Percentiles rank a stretch among this genome's conserved stretches.
Conservation (phyloP, 805 yeast genomes). For the Yarrowia keelungensis region DNA sequence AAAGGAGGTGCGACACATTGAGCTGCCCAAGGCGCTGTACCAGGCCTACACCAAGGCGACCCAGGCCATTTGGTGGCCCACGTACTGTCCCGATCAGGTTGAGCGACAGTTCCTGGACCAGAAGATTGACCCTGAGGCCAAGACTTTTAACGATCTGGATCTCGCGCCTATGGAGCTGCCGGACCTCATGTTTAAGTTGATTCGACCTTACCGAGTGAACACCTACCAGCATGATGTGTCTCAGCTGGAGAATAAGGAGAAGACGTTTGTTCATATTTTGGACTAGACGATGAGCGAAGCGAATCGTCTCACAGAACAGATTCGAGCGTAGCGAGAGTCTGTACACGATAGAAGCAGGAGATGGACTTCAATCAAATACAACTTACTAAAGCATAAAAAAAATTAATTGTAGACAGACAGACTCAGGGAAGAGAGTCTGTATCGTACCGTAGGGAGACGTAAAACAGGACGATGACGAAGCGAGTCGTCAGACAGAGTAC, state of each 20-base stretch:
- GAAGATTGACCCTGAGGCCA: conserved; percentile 62
- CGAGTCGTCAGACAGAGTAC: too few relatives aligned
- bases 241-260: conserved; percentile 47
- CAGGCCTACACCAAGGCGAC: conserved; percentile 50
- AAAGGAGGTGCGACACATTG: conserved; percentile 52
- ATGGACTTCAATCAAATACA: too few relatives aligned
- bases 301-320: too few relatives aligned
- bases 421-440: too few relatives aligned
- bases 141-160: conserved; percentile 74
- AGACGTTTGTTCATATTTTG: conserved; percentile 46
- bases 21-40: conserved; percentile 54
- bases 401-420: too few relatives aligned
- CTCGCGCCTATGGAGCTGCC: conserved; percentile 56
- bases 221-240: conserved; percentile 45
- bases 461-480: too few relatives aligned
- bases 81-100: conserved; percentile 70
- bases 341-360: too few relatives aligned
- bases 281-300: conserved; percentile 38
- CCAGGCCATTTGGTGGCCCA: conserved; percentile 56
- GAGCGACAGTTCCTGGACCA: conserved; percentile 78
- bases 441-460: too few relatives aligned
- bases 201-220: conserved; percentile 46
- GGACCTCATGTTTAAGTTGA: conserved; percentile 51
- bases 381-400: too few relatives aligned
- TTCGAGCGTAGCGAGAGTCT: too few relatives aligned